phyloP scores from a whole-genome alignment of 371 early-diverging fungal genomes.

The Rhizomucor miehei region DNA sequence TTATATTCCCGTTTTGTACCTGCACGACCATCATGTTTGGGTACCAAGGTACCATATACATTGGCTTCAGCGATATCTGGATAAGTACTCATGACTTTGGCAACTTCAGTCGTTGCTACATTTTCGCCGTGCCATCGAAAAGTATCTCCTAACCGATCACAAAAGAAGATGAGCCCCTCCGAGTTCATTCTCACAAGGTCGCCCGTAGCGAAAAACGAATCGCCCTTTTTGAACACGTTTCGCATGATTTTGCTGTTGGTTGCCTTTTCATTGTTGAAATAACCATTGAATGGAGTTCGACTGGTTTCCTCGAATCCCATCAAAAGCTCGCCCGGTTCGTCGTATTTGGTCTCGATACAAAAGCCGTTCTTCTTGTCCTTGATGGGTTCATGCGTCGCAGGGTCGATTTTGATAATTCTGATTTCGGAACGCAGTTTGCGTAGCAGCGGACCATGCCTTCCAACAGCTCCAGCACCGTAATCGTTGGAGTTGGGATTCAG shows the following conservation, averaged over 20 bases:
- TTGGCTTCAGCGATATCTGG: constrained; percentile 62
- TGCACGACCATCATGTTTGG: constrained; percentile 63
- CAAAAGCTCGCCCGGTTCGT: constrained; percentile 12
- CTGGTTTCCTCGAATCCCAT: not conserved
- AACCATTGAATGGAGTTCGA: constrained; percentile 5
- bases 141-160: constrained; percentile 73
- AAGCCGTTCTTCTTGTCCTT: constrained; percentile 25
- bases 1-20: constrained; percentile 33
- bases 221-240: constrained; percentile 5
- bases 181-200: constrained; percentile 57
- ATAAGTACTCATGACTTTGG: constrained; percentile 51
- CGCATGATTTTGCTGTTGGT: constrained; percentile 10
- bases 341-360: constrained; percentile 35
- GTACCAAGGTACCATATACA: constrained; percentile 57
- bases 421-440: constrained; percentile 15
- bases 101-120: constrained; percentile 66
- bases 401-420: constrained; percentile 30
- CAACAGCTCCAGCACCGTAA: constrained; percentile 51
- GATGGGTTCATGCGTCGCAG: constrained; percentile 26
- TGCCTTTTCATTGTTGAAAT: constrained; percentile 10
- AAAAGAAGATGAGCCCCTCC: constrained; percentile 67
- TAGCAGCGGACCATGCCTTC: constrained; percentile 25
- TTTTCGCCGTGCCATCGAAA: constrained; percentile 76
- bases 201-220: constrained; percentile 59
- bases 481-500: constrained; percentile 45